Evolutionary conservation across 2,329 filamentous ascomycete genomes (phyloP), one percentile per base, ranked within the genome.

Genomic region (Epicoccum sorghinum): DNA sequence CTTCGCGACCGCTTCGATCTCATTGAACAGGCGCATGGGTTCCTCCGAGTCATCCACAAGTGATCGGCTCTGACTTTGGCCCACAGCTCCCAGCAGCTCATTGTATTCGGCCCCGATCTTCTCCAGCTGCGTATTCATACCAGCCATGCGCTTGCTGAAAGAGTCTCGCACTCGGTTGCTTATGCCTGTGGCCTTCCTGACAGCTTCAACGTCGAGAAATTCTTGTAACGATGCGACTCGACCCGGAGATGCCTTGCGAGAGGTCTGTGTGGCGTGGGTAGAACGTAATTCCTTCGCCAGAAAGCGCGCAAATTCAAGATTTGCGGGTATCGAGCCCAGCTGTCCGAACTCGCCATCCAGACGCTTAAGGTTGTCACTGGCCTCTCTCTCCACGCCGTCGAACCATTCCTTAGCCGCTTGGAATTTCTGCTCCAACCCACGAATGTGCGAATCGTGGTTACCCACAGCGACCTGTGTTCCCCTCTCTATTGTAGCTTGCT

Each of bases 401-500:
- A 86, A 83, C 89, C 89, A 93, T 61, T 84, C 83, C 74, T 86
- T 87, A 25, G 89, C 76, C 52, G 89, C 86, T n/a, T 79, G 77
- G 66, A 89, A 88, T 69, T 89, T 91, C 54, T 86, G 83, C 66
- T 92, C 87, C 58, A 91, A 81, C 38, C 82, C 83, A 60, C 85
- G 87, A 49, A 93, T 83, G 69, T 91, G 90, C 14, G 86, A 83
- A 66, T 92, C 87, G 51, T 93, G 82, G 66, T 97, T 99, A 59
- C 89, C 87, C 22, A 96, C 86, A 6, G 93, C 95, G 24, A 95
- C 90, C 59, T 91, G 87, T 43, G 96, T 83, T 53, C 89, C 93
- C 57, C 88, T 86, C 68, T 91, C 82, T 72, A 96, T 92, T 47
- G 90, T 85, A 43, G 87, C 84, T 68, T 89, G 88, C 74, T 93